Evolutionary conservation across 106 monocot species (phyloP), one percentile per base, ranked within the genome.

Genomic region (Acorus calamus): DNA sequence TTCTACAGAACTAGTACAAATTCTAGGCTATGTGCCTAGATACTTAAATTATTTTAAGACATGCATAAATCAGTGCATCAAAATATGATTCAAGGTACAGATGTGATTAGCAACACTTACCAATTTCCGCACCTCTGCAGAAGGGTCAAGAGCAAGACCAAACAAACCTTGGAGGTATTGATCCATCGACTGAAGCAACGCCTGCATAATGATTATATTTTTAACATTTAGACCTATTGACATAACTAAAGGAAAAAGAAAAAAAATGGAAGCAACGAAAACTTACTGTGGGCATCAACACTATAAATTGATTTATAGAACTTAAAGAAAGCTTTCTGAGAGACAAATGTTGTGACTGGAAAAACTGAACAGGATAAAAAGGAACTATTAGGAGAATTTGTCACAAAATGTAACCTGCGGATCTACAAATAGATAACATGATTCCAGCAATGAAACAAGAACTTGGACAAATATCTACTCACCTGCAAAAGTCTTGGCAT

Each of bases 401-500:
- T 28, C 28, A 28, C 28, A 28, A 28, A 28, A 28, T 28, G 28
- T 28, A 28, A 28, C 28, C 28, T 28, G 28, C 28, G 1, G 28
- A 28, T 28, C 28, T 0, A 28, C 28, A 28, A 28, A 28, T 28
- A 28, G 28, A 28, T 28, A 28, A 28, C 28, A 28, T 28, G 28
- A 28, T 28, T 28, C 28, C 28, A 28, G 28, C 28, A 28, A 28
- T 28, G 28, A 28, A 28, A 28, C 28, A 28, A 28, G 28, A 28
- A 28, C 28, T 28, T 28, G 1, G 28, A 28, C 28, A 28, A 28
- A 28, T 28, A 28, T 28, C 28, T 48, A 56, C 14, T 71, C 14
- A 98, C 96, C 91, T 92, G 80, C 55, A 98, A 77, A 56, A 98
- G 73, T 77, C 96, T 85, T 8, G 96, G 96, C 76, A 98, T 79